phyloP scores from a whole-genome alignment of 2,329 filamentous ascomycete species.

The Fusarium continuum region DNA sequence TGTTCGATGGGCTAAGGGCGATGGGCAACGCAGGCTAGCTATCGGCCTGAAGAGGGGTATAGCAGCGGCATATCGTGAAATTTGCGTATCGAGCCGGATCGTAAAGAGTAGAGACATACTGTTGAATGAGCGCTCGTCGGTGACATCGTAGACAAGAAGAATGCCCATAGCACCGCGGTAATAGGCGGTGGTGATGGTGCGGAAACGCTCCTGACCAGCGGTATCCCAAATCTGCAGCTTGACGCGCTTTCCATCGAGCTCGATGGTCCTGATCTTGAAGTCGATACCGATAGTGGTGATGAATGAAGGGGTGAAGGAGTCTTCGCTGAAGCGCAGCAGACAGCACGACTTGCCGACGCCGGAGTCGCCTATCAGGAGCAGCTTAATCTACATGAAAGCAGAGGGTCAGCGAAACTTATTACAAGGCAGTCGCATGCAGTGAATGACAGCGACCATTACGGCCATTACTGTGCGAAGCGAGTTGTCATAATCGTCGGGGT shows the following conservation, averaged over 20 bases:
- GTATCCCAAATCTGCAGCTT: constrained; percentile 99
- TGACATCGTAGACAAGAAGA: constrained; percentile 97
- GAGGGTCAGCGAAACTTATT: constrained; percentile 18
- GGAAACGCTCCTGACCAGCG: constrained; percentile 96
- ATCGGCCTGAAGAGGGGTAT: not conserved
- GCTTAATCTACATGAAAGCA: constrained; percentile 77
- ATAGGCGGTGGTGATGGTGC: constrained; percentile 98
- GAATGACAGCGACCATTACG: not conserved
- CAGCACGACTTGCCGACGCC: constrained; percentile 98
- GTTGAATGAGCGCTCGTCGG: constrained; percentile 93
- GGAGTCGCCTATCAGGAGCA: constrained; percentile 95
- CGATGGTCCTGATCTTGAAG: constrained; percentile 99
- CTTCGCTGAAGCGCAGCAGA: constrained; percentile 94
- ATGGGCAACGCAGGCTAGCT: not conserved
- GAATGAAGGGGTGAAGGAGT: constrained; percentile 96
- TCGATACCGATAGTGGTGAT: constrained; percentile 99
- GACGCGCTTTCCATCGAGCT: constrained; percentile 97
- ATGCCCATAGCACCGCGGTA: constrained; percentile 99
- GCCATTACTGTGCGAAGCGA: constrained; percentile 4
- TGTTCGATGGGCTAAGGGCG: constrained; percentile 6
- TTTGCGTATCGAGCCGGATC: not conserved
- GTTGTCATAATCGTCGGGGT: constrained; percentile 9
- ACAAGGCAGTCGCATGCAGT: not conserved
- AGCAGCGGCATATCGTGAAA: not conserved
- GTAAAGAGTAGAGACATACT: constrained; percentile 65